A percentile compares a stretch with the other conserved stretches of the same genome.
phyloP scores from a whole-genome alignment of 2,329 filamentous ascomycete species.

The Corynespora cassiicola region DNA sequence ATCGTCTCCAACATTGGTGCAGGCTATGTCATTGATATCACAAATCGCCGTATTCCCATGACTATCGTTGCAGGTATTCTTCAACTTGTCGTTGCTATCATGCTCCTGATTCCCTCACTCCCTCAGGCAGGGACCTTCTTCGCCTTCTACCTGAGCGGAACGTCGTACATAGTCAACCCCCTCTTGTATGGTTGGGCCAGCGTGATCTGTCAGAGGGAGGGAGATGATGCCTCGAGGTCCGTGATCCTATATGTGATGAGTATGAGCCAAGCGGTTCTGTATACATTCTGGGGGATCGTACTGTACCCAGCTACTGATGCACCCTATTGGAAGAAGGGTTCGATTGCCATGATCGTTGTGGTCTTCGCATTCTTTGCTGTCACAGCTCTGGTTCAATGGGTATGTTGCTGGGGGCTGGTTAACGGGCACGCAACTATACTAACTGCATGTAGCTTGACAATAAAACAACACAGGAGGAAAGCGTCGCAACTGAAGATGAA shows the following conservation, averaged over 20 bases:
- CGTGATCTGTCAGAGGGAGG: constrained; percentile 43
- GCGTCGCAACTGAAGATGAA: no score
- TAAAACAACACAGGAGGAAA: no score
- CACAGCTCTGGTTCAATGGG: constrained; percentile 29
- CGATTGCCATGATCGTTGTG: constrained; percentile 44
- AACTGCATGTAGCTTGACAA: no score
- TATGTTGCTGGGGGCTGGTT: no score
- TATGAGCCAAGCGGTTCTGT: constrained; percentile 47
- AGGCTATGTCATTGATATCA: constrained; percentile 47
- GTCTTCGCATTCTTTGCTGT: constrained; percentile 32
- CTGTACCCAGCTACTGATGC: constrained; percentile 52
- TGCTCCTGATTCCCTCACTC: constrained; percentile 42
- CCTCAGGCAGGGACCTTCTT: constrained; percentile 43
- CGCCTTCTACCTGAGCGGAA: constrained; percentile 48
- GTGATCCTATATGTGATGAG: constrained; percentile 53
- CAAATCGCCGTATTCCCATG: constrained; percentile 44
- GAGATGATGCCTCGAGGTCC: constrained; percentile 51
- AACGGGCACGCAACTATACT: no score
- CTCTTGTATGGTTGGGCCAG: constrained; percentile 50
- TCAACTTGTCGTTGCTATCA: constrained; percentile 40
- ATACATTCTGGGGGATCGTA: constrained; percentile 55
- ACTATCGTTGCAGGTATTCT: constrained; percentile 39
- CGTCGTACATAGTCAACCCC: constrained; percentile 50
- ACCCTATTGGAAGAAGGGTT: constrained; percentile 51
- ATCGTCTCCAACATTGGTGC: constrained; percentile 57